phyloP scores from a whole-genome alignment of 257 asterid genomes.

The Mitragyna speciosa region DNA sequence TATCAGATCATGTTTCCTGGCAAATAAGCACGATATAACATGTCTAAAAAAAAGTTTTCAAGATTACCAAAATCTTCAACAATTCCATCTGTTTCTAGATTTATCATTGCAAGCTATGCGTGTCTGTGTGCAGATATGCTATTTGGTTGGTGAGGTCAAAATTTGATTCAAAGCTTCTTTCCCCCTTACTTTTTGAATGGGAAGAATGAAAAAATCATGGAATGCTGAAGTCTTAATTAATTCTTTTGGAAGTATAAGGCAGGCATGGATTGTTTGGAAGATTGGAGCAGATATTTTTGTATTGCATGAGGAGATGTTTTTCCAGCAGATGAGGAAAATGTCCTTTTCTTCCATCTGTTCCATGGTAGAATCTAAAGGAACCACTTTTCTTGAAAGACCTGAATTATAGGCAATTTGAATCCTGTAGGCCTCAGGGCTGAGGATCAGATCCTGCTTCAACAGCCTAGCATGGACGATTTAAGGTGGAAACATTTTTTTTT shows the following conservation, averaged over 20 bases:
- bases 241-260: conserved; percentile 22
- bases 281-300: conserved; percentile 7
- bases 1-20: conserved; percentile 37
- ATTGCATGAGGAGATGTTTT: conserved; percentile 20
- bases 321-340: conserved; percentile 24
- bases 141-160: conserved; percentile 30
- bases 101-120: not conserved
- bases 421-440: not conserved
- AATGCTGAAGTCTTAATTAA: not conserved
- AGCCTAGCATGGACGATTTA: not conserved
- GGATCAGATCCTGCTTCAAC: not conserved
- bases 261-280: conserved; percentile 21
- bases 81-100: conserved; percentile 25
- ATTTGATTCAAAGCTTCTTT: conserved; percentile 18
- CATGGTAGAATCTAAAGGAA: not conserved
- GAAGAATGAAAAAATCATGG: conserved; percentile 6
- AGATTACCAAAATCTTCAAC: conserved; percentile 35
- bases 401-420: conserved; percentile 22
- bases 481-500: not conserved
- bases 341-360: conserved; percentile 18
- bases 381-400: conserved; percentile 13
- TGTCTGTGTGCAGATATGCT: conserved; percentile 5
- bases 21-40: conserved; percentile 31
- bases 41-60: conserved; percentile 24
- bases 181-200: conserved; percentile 23